Evolutionary conservation across 2,329 filamentous ascomycete species (phyloP), one percentile per base, ranked within the genome.

Genomic region (Xenoacremonium recifei): DNA sequence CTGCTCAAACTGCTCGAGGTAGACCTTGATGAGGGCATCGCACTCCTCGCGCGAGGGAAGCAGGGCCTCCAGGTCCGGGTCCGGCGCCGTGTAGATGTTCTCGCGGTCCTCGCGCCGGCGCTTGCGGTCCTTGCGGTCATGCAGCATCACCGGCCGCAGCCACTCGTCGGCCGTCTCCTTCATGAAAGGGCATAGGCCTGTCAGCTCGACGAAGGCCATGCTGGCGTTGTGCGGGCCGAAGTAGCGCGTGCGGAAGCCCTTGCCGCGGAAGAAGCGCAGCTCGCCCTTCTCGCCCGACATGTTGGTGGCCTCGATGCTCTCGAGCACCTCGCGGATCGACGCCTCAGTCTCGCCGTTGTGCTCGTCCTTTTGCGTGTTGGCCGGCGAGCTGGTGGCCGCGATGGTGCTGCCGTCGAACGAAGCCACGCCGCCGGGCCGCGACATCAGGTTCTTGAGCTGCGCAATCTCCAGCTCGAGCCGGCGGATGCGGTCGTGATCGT

Each of bases 121-220:
- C 54, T 69, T 69, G 37, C 77, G 73, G 51, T 82, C 77, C 62
- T 82, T 80, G 49, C 69, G 68, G 31, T 72, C 66, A 48, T 77
- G 73, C 19, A 79, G 69, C 27, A 78, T 76, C 33, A 81, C 71
- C 6, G 79, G 78, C 38, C 74, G 71, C 40, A 82, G 68, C 76
- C 78, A 81, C 57, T 81, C 76, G 39, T 80, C 76, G 9, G 78
- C 77, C 1, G 77, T 81, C 63, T 82, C 77, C 49, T 73, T 76
- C 79, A 82, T 82, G 44, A 82, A 82, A 12, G 76, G 74, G 34
- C 71, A 76, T 34, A 82, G 67, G 3, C 79, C 78, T 3, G 75
- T 74, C 51, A 78, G 65, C 66, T 80, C 77, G 37, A 75, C 72
- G 54, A 82, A 78, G 10, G 79, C 78, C 63, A 80, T 76, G 63